phyloP scores from a whole-genome alignment of 352 stramenopile genomes.

The Blastocystis sp. region DNA sequence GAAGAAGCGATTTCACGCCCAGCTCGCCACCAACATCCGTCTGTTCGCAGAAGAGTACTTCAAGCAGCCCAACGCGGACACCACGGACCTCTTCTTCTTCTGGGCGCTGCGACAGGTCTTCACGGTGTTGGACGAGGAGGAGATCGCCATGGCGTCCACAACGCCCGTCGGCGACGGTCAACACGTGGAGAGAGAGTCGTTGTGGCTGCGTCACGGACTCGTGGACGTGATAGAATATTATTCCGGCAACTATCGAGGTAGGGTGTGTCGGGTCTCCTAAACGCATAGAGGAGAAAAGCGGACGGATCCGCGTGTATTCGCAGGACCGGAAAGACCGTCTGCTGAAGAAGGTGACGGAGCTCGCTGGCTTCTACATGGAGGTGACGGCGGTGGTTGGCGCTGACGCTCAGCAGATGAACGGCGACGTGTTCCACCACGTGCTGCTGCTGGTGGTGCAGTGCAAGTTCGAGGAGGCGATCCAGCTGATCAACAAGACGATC shows the following conservation, averaged over 20 bases:
- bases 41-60: neutral
- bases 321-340: neutral
- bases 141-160: neutral
- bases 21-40: neutral
- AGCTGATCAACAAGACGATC: neutral
- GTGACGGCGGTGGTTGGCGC: neutral
- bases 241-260: neutral
- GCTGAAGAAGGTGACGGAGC: neutral
- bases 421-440: neutral
- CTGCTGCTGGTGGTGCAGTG: conserved; percentile 2
- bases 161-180: too few species aligned
- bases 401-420: neutral
- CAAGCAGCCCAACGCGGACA: neutral
- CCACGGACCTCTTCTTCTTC: conserved; percentile 26
- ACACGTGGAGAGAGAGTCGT: neutral
- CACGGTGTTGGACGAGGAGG: neutral
- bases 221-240: neutral
- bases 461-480: conserved; percentile 27
- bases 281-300: neutral
- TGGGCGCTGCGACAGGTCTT: neutral
- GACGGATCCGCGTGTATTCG: neutral
- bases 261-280: neutral
- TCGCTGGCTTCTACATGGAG: neutral
- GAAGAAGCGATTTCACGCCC: neutral
- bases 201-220: neutral